Base-by-base conservation (phyloP, 176 grass and related monocot genomes). In the Zoysia pacifica region DNA sequence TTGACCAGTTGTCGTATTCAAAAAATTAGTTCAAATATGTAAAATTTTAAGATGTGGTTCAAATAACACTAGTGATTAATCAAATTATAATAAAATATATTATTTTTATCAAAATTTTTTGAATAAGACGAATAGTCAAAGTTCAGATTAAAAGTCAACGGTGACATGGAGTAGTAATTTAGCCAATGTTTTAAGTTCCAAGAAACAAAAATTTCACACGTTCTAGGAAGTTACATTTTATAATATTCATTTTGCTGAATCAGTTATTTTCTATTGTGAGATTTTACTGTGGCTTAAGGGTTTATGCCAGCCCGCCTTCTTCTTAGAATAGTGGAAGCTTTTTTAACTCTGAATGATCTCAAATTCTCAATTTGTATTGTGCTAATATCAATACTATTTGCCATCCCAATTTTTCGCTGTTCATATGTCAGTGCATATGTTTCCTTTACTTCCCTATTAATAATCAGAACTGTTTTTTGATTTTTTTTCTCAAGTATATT, bases 191-290 rank as follows among this genome's bases (percentile, higher is more conserved):
- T 4, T 70, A 2, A 11, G 3, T 35, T 40, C 55, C 1, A 14
- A 45, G 72, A 18, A 75, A 14, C 54, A 60, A 38, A 10, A 13
- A 45, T 3, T 43, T 20, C 9, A 4, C 51, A 75, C 53, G 20
- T 74, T 40, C 72, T 19, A n/a, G 44, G 10, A 45, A 5, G 10
- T 44, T 75, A 19, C 1, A 0, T 5, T 9, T 28, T 18, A 42
- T 74, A 38, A 59, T 59, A 53, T 54, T 61, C 35, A n/a, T 61
- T 75, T 75, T 59, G 2, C 54, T 40, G 11, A 75, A 35, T 10
- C 55, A 46, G 5, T 45, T 28, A 6, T 59, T 44, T 44, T 12
- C 40, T 60, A 1, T 11, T 60, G 39, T 45, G 13, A 60, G 11
- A 1, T 60, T 60, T 0, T 44, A 9, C 28, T 61, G n/a, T 61